Evolutionary conservation across 2,329 filamentous ascomycete genomes (phyloP), one percentile per base, ranked within the genome.

Genomic region (Thielaviopsis ethacetica): DNA sequence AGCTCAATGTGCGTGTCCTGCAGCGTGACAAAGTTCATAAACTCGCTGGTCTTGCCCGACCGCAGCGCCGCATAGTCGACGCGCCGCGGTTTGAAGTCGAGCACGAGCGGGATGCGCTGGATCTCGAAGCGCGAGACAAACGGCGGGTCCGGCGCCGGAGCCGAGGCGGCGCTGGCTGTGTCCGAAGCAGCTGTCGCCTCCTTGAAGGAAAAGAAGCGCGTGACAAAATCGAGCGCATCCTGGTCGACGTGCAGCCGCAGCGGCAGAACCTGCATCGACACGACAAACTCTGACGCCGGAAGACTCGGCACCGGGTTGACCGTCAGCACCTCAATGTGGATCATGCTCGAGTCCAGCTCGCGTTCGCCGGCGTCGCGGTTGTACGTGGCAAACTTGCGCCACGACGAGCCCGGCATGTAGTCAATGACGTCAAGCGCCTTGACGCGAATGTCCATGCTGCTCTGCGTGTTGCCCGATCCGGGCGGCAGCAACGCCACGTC

Each of bases 341-440:
- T 79, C 91, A 97, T 96, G 66, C 84, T 89, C 15, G 85, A 86
- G 19, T 84, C 86, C 70, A 88, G 85, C 71, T 97, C 89, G 54
- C 91, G 82, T 66, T 88, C 84, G n/a, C 87, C 88, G 12, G 84
- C 85, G 67, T 94, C 89, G 61, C 87, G 83, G 73, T 95, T 87
- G 66, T 95, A 96, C 0, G 91, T 97, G 15, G 89, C 84, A 71
- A 98, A 98, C 69, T 96, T 98, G 70, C 88, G 94, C 94, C 94
- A 98, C 0, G 91, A 96, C 3, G 93, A 98, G 0, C 89, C 91
- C 1, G 90, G 89, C 2, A 98, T 80, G 67, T 96, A 89, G 69
- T 98, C 93, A 62, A 93, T 95, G 17, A 98, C 84, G 64, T 95
- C 91, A 13, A 98, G 75, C 60, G 93, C 85, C 47, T 82, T 79